Conservation (phyloP, 1,284 basidiomycete genomes). For the Phaffia rhodozyma region DNA sequence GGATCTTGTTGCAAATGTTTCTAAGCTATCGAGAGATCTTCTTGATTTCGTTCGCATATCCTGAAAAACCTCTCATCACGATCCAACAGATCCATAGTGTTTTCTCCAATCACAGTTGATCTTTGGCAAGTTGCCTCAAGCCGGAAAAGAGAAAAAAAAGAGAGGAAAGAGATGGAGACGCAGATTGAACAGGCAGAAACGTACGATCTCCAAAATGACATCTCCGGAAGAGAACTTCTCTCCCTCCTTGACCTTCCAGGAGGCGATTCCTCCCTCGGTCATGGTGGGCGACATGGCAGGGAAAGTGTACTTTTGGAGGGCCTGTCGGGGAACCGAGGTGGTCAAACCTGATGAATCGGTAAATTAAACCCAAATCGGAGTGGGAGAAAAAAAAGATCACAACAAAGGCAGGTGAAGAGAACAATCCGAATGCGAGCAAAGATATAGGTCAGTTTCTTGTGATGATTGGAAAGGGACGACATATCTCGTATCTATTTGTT, state of each 20-base stretch:
- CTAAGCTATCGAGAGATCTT: too few relatives aligned
- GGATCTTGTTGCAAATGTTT: too few relatives aligned
- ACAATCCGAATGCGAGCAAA: too few relatives aligned
- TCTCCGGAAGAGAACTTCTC: conserved; percentile 81
- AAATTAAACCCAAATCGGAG: not conserved
- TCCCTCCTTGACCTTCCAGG: conserved; percentile 96
- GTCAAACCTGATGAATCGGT: conserved; percentile 51
- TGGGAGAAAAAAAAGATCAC: not conserved
- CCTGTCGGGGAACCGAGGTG: conserved; percentile 61
- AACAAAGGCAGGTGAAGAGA: not conserved
- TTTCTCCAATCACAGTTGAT: too few relatives aligned
- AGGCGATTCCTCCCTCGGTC: conserved; percentile 96
- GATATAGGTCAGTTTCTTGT: too few relatives aligned
- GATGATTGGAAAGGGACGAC: too few relatives aligned
- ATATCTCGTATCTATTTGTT: too few relatives aligned
- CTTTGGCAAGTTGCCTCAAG: not conserved
- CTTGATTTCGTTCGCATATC: too few relatives aligned
- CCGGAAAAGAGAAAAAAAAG: not conserved
- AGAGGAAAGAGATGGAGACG: not conserved
- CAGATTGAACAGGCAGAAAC: conserved; percentile 25
- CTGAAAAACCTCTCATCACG: too few relatives aligned
- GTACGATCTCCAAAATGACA: conserved; percentile 63
- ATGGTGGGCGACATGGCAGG: conserved; percentile 99
- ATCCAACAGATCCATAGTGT: too few relatives aligned
- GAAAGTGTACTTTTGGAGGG: conserved; percentile 85